phyloP scores from a whole-genome alignment of 2,329 filamentous ascomycete genomes.

The Alternaria sp. region DNA sequence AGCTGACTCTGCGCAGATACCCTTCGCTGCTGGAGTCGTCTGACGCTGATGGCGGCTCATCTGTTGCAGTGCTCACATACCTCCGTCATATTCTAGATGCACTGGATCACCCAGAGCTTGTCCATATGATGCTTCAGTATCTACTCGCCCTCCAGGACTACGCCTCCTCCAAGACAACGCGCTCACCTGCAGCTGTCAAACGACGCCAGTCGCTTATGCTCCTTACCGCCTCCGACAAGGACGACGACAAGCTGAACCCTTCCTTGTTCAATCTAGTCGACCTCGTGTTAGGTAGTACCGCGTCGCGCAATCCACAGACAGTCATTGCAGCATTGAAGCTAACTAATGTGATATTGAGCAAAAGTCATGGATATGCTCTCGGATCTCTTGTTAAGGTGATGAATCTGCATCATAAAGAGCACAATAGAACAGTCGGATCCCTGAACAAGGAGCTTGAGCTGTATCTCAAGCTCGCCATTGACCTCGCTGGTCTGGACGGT shows the following conservation, averaged over 20 bases:
- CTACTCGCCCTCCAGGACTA: slow-evolving; percentile 80
- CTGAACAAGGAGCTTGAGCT: slow-evolving; percentile 78
- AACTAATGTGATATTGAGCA: slow-evolving; percentile 82
- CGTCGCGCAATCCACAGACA: slow-evolving; percentile 86
- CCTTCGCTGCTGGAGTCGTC: slow-evolving; percentile 96
- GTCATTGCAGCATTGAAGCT: slow-evolving; percentile 88
- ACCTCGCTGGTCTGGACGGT: slow-evolving; percentile 72
- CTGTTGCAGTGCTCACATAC: slow-evolving; percentile 94
- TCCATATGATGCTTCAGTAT: slow-evolving; percentile 92
- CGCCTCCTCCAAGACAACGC: slow-evolving; percentile 42
- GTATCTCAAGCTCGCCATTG: slow-evolving; percentile 72
- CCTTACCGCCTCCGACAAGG: slow-evolving; percentile 78
- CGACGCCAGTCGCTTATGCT: slow-evolving; percentile 90
- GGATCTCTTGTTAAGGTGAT: slow-evolving; percentile 77
- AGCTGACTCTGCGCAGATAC: slow-evolving; percentile 67
- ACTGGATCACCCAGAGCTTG: slow-evolving; percentile 90
- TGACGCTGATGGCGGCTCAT: slow-evolving; percentile 95
- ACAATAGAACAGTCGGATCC: slow-evolving; percentile 73
- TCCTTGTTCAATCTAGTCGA: slow-evolving; percentile 93
- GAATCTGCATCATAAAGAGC: slow-evolving; percentile 62
- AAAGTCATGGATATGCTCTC: slow-evolving; percentile 87
- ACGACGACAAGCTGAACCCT: slow-evolving; percentile 79
- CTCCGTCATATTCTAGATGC: slow-evolving; percentile 88
- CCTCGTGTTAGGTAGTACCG: slow-evolving; percentile 83
- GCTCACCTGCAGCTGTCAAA: slow-evolving; percentile 70